Evolutionary conservation across 176 grass and related monocot genomes (phyloP).

Genomic region (Carex kokanica): DNA sequence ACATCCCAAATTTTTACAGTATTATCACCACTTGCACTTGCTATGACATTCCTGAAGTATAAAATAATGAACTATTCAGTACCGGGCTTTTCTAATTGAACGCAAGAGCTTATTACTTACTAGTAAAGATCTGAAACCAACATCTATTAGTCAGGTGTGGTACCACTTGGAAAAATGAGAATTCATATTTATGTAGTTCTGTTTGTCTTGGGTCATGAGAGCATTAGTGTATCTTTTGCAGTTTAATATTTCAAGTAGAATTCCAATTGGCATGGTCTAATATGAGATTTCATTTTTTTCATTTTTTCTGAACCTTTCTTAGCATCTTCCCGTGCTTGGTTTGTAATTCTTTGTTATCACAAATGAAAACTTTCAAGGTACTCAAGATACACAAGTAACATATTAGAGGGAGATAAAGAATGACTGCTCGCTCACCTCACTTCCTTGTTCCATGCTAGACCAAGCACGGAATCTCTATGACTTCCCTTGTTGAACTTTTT

Average conservation of each 20-base stretch:
- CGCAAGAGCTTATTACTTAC: background rate
- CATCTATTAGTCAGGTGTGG: background rate
- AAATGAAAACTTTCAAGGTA: background rate
- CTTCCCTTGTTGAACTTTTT: constrained; percentile 69
- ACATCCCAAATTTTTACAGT: constrained; percentile 90
- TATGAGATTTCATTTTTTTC: background rate
- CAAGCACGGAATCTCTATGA: constrained; percentile 82
- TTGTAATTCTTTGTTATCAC: background rate
- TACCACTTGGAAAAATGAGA: background rate
- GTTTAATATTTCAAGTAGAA: background rate
- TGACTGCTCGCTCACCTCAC: constrained; percentile 53
- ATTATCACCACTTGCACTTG: constrained; percentile 88
- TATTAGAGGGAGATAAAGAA: background rate
- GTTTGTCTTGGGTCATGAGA: background rate
- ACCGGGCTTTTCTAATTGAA: background rate
- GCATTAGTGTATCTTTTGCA: background rate
- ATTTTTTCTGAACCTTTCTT: background rate
- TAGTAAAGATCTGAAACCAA: constrained; percentile 2
- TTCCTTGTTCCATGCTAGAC: constrained; percentile 90
- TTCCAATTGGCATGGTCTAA: background rate
- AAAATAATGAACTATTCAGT: background rate
- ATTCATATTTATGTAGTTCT: background rate
- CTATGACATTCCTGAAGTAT: constrained; percentile 73
- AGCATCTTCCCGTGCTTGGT: too few relatives aligned
- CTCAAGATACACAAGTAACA: background rate